phyloP scores from a whole-genome alignment of 208 protist genomes.

The Naegleria fowleri region DNA sequence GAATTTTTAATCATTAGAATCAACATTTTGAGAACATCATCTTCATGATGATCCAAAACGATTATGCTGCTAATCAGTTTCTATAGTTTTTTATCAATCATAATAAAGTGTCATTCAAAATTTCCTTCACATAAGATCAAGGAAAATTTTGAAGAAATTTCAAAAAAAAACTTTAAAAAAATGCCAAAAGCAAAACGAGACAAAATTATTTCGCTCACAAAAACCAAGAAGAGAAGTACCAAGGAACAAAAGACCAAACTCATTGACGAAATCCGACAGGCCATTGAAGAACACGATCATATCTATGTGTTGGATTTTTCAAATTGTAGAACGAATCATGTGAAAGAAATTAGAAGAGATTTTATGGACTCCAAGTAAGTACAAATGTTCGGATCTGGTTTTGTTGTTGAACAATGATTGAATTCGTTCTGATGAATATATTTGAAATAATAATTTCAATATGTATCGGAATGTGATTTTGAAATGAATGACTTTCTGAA shows the following conservation, averaged over 20 bases:
- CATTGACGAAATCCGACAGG: conserved; percentile 29
- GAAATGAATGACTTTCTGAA: too few species aligned
- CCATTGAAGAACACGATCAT: conserved; percentile 26
- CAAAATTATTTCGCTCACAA: conserved; percentile 34
- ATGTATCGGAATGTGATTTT: too few species aligned
- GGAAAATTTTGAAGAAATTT: not conserved
- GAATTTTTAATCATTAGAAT: too few species aligned
- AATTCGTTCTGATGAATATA: not conserved
- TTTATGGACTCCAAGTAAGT: conserved; percentile 31
- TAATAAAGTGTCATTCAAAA: too few species aligned
- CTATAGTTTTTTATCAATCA: too few species aligned
- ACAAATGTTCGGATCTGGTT: too few species aligned
- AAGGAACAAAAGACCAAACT: conserved; percentile 32
- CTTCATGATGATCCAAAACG: too few species aligned
- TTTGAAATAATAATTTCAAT: not conserved
- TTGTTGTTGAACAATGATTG: not conserved
- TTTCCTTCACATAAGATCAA: too few species aligned
- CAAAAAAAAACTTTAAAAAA: not conserved
- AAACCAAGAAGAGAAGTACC: conserved; percentile 36
- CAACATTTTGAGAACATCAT: too few species aligned
- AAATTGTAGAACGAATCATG: conserved; percentile 50
- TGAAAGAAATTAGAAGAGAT: conserved; percentile 46
- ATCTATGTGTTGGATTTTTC: conserved; percentile 39
- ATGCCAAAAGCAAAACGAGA: conserved; percentile 23
- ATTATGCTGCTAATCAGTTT: too few species aligned